Percentiles rank a stretch among this genome's conserved stretches.
Evolutionary conservation across 1,139 yeast genomes (phyloP).

Genomic region (Pichia sp.): DNA sequence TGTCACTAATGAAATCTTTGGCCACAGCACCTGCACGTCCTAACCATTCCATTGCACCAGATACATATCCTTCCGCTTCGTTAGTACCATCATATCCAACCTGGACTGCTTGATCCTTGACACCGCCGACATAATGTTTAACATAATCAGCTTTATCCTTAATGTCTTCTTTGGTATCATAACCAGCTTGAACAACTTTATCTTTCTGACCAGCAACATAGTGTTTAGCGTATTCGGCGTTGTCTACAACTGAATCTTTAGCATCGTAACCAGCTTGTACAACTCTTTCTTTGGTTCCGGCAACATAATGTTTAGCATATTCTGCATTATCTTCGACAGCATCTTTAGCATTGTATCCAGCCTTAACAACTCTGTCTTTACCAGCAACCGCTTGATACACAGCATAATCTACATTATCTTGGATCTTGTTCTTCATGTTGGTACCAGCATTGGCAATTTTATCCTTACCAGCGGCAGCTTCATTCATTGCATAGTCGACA

Average conservation of each 20-base stretch:
- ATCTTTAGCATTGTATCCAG: constrained; percentile 15
- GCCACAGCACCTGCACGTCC: constrained; percentile 6
- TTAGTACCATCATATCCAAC: constrained; percentile 1
- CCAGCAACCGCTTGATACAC: constrained; percentile 7
- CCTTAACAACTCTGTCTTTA: constrained; percentile 6
- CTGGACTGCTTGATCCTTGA: constrained; percentile 4
- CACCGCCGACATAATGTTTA: constrained; percentile 1
- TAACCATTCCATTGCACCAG: constrained; percentile 6
- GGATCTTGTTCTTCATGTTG: constrained; percentile 5
- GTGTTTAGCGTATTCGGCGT: constrained; percentile 7
- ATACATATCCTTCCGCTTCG: neutral
- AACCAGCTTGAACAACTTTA: constrained; percentile 9
- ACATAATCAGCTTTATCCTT: constrained; percentile 8
- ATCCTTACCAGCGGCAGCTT: constrained; percentile 4
- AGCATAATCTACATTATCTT: constrained; percentile 8
- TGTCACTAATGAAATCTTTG: constrained; percentile 36
- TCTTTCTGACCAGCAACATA: constrained; percentile 5
- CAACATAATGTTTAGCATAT: constrained; percentile 8
- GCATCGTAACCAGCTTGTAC: constrained; percentile 12
- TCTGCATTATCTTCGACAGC: constrained; percentile 9
- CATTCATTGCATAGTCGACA: constrained; percentile 6
- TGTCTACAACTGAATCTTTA: constrained; percentile 7
- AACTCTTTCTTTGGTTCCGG: constrained; percentile 7
- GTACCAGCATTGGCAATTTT: constrained; percentile 9
- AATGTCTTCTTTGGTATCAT: constrained; percentile 9